A percentile compares a stretch with the other conserved stretches of the same genome.
These are phyloP conservation scores for Pythium grandisporangium DNA, from an alignment of 352 stramenopile species.

Conservation along the genomic window DNA sequence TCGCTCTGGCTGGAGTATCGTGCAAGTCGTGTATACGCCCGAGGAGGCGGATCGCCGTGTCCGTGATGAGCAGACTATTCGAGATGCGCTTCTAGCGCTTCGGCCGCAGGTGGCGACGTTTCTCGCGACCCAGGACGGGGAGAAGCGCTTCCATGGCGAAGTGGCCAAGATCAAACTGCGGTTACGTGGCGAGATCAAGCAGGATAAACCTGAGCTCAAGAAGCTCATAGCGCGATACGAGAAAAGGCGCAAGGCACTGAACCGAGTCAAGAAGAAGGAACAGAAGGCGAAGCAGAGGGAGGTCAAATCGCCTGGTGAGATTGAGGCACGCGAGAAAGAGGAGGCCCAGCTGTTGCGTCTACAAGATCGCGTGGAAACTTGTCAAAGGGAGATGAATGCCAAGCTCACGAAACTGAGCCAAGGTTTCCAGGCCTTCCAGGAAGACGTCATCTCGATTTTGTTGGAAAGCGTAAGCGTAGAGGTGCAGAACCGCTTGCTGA, in stretches of 20 bases:
- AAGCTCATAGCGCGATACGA: conserved; percentile 23
- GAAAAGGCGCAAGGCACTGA: conserved; percentile 6
- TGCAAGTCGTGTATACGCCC: conserved; percentile 44
- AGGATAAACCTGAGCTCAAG: conserved; percentile 21
- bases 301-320: conserved; percentile 20
- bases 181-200: conserved; percentile 26
- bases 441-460: conserved; percentile 47
- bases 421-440: conserved; percentile 42
- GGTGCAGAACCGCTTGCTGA: conserved; percentile 39
- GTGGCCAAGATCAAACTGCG: conserved; percentile 31
- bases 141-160: conserved; percentile 60
- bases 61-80: conserved; percentile 34
- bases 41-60: conserved; percentile 42
- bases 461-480: conserved; percentile 37
- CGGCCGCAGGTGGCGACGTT: conserved; percentile 52
- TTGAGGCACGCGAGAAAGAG: conserved; percentile 24
- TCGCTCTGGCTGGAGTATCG: conserved; percentile 43
- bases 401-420: conserved; percentile 35
- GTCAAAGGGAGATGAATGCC: conserved; percentile 26
- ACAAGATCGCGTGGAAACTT: conserved; percentile 26
- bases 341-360: conserved; percentile 24
- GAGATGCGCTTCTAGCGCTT: conserved; percentile 31
- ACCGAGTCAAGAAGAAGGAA: conserved; percentile 13
- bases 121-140: conserved; percentile 35
- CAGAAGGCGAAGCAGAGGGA: conserved; percentile 5